These are phyloP conservation scores for Geotrichum fermentans DNA, from an alignment of 1,139 yeast species.

Conservation along the genomic window DNA sequence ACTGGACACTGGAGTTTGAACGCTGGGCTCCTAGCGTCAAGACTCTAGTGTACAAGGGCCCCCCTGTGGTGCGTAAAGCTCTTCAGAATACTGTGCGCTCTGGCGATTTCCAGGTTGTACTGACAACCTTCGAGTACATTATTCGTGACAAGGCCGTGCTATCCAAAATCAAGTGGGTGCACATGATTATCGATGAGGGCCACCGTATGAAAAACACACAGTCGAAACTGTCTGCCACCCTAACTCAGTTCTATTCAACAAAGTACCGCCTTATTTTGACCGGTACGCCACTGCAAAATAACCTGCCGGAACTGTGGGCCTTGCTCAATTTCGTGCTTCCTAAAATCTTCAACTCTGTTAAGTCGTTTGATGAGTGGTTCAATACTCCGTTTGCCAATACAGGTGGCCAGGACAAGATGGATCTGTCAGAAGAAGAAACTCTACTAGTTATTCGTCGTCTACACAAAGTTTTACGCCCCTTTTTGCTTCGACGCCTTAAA, in stretches of 20 bases:
- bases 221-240: constrained; percentile 79
- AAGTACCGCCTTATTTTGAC: constrained; percentile 85
- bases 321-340: constrained; percentile 90
- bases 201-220: constrained; percentile 95
- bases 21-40: constrained; percentile 72
- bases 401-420: constrained; percentile 90
- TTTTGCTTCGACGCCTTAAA: constrained; percentile 86
- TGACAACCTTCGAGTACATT: constrained; percentile 70
- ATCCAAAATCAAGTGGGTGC: constrained; percentile 78
- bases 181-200: constrained; percentile 98
- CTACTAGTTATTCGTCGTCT: constrained; percentile 88
- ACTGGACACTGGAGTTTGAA: constrained; percentile 95
- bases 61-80: constrained; percentile 79
- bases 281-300: constrained; percentile 96
- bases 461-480: constrained; percentile 93
- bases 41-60: constrained; percentile 45
- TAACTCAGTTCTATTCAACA: constrained; percentile 76
- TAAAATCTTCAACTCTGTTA: constrained; percentile 94
- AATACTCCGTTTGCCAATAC: constrained; percentile 97
- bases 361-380: constrained; percentile 97
- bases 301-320: constrained; percentile 96
- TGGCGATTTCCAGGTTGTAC: constrained; percentile 82
- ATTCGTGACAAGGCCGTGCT: constrained; percentile 84
- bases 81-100: constrained; percentile 63
- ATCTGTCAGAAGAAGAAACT: constrained; percentile 93